These are phyloP conservation scores for Solanum hybrid DNA, from an alignment of 305 asterid genomes.

Conservation along the genomic window DNA sequence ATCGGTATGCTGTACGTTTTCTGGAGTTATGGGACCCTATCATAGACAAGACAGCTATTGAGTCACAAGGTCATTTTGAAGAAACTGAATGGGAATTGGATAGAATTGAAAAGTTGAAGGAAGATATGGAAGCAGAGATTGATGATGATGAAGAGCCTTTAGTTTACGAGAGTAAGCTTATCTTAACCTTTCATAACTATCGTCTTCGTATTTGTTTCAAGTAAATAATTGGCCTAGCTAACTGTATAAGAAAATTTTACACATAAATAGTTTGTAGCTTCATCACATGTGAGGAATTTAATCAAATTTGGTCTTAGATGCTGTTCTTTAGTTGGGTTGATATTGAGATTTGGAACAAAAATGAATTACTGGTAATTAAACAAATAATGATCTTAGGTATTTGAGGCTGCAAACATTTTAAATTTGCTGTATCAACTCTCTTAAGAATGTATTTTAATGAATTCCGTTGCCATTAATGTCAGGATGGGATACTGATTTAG, in stretches of 20 bases:
- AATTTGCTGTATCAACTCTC: not conserved
- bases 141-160: conserved; percentile 99
- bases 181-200: conserved; percentile 3
- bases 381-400: not conserved
- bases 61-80: conserved; percentile 51
- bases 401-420: not conserved
- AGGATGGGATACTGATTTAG: conserved; percentile 99
- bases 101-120: conserved; percentile 92
- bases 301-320: not conserved
- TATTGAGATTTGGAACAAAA: not conserved
- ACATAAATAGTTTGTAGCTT: not conserved
- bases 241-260: not conserved
- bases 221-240: not conserved
- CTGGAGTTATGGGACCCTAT: conserved; percentile 96
- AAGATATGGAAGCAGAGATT: conserved; percentile 97
- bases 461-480: conserved; percentile 13
- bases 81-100: conserved; percentile 98
- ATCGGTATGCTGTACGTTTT: conserved; percentile 82
- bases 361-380: not conserved
- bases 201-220: not conserved
- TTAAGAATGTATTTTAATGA: not conserved
- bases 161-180: conserved; percentile 79
- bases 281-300: not conserved
- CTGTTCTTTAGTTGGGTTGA: not conserved
- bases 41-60: conserved; percentile 62